Evolutionary conservation across 2,329 filamentous ascomycete species (phyloP).

Genomic region (Colletotrichum cuscutae): DNA sequence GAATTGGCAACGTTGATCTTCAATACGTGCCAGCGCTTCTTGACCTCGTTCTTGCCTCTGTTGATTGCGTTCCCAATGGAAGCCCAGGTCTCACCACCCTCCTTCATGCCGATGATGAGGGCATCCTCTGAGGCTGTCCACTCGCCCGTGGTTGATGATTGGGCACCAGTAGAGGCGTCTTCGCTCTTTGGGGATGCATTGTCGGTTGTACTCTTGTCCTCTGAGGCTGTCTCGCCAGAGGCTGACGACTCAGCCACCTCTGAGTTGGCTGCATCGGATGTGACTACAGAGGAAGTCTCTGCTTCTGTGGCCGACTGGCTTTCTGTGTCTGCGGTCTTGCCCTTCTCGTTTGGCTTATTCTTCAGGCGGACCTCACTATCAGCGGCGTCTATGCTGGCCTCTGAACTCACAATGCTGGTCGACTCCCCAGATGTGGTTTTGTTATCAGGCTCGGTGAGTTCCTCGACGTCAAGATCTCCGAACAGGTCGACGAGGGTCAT

Average conservation of each 20-base stretch:
- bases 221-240: constrained; percentile 15
- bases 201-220: neutral
- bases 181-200: neutral
- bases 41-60: constrained; percentile 43
- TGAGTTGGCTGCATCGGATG: neutral
- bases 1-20: constrained; percentile 38
- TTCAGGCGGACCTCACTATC: neutral
- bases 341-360: neutral
- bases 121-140: constrained; percentile 50
- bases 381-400: neutral
- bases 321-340: neutral
- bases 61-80: constrained; percentile 43
- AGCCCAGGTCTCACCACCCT: constrained; percentile 41
- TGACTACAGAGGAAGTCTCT: constrained; percentile 3
- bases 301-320: neutral
- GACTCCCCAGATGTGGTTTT: constrained; percentile 10
- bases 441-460: neutral
- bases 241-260: constrained; percentile 8
- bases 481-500: constrained; percentile 26
- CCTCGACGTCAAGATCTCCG: neutral
- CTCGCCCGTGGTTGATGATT: neutral
- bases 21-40: constrained; percentile 46
- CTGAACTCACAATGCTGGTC: constrained; percentile 14
- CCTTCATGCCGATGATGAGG: constrained; percentile 48
- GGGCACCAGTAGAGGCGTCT: constrained; percentile 9